Percentiles rank a stretch among this genome's conserved stretches.
phyloP scores from a whole-genome alignment of 164 flowering plant species.

The Vitis amurensis region DNA sequence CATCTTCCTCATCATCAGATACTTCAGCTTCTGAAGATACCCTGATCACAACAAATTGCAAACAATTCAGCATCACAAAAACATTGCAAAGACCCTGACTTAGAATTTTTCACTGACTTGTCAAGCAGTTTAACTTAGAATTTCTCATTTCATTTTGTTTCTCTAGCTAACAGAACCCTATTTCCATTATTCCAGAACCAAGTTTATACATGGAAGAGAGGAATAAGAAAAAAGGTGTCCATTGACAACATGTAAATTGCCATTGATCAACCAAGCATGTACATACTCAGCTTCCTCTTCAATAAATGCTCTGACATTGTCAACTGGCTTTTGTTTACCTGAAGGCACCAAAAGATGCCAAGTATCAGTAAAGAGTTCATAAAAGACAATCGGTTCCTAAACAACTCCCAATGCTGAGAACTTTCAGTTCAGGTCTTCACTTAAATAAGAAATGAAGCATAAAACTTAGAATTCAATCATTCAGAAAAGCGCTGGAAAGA shows the following conservation, averaged over 20 bases:
- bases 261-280: not conserved
- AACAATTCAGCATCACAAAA: not conserved
- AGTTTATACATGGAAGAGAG: not conserved
- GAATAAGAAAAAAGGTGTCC: not conserved
- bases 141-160: not conserved
- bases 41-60: constrained; percentile 40
- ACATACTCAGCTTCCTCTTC: constrained; percentile 97
- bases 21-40: constrained; percentile 69
- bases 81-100: not conserved
- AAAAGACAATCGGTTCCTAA: not conserved
- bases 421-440: not conserved
- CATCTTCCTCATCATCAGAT: constrained; percentile 74
- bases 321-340: constrained; percentile 42
- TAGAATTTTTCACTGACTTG: no score
- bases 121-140: not conserved
- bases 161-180: not conserved
- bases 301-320: constrained; percentile 50
- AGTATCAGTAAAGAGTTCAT: not conserved
- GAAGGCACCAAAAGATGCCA: not conserved
- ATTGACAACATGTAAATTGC: constrained; percentile 3
- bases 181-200: not conserved
- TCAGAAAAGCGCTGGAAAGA: not conserved
- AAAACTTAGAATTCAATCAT: not conserved
- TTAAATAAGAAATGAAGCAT: not conserved
- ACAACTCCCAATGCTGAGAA: not conserved